Evolutionary conservation across 1,284 basidiomycete species (phyloP), one percentile per base, ranked within the genome.

Genomic region (Sporisorium scitamineum): DNA sequence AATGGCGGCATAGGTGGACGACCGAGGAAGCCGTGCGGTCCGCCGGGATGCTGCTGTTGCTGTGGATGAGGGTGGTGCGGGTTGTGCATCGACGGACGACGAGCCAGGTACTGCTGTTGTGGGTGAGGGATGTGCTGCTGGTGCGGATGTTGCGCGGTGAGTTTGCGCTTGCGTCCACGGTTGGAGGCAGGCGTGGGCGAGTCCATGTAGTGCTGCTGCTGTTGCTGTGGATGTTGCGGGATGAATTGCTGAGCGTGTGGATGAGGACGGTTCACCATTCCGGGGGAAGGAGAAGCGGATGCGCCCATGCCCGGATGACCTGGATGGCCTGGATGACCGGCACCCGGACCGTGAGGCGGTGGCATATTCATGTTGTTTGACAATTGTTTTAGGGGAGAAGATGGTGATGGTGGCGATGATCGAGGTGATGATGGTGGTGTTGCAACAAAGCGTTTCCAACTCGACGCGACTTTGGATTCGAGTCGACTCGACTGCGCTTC

Each of bases 151-250:
- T 68, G 74, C 16, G 59, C 29, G 20, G 74, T 68, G 62, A 72
- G 65, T 29, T 72, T 72, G 42, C 74, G 74, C 41, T 76, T 76
- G 24, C 74, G 64, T 1, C 74, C 74, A 2, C 74, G 69, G 27
- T 37, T 56, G 22, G 73, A 62, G 26, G 67, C 22, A 5, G 73
- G 59, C 0, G 67, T 66, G 29, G 63, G 73, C 20, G 64, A 66
- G 61, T 76, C 73, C 26, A 72, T 56, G 54, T 69, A 69, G 32
- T 61, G 61, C 48, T 68, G 55, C 18, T 54, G 58, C 48, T 64
- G 48, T 8, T 54, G 67, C n/a, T 61, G 64, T 5, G 54, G 68
- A 39, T 70, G 71, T 27, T 61, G 68, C 13, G 64, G 61, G 44
- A 65, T 59, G 61, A 61, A 67, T 20, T 64, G 73, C 29, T 62